These are phyloP conservation scores for Smallanthus sonchifolius DNA, from an alignment of 129 eudicot genomes.

Conservation along the genomic window DNA sequence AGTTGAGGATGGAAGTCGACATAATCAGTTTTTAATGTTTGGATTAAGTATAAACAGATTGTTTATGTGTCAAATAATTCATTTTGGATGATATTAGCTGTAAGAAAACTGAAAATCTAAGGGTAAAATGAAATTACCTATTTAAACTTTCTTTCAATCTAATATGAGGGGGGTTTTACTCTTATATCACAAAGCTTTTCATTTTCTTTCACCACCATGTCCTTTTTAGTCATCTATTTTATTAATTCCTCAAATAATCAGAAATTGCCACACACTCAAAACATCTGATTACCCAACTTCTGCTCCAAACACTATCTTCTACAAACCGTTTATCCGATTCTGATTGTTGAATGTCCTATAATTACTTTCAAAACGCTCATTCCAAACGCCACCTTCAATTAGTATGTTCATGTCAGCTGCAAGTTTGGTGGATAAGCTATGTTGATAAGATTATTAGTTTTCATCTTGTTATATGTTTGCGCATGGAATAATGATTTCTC, in stretches of 20 bases:
- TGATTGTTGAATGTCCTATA: not conserved
- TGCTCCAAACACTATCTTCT: not conserved
- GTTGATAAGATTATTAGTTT: not conserved
- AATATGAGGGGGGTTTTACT: not conserved
- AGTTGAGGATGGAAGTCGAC: not conserved
- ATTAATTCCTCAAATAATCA: not conserved
- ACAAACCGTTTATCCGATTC: not conserved
- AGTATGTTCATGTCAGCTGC: not conserved
- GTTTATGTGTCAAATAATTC: not conserved
- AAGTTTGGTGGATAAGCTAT: not conserved
- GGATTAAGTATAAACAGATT: not conserved
- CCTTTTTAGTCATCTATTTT: not conserved
- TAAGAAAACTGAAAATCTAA: not conserved
- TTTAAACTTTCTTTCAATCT: not conserved
- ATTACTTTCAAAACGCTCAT: not conserved
- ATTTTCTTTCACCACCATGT: not conserved
- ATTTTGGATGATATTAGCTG: not conserved
- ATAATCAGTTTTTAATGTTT: not conserved
- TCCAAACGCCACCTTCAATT: not conserved
- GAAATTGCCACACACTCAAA: not conserved
- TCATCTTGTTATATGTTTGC: constrained; percentile 10
- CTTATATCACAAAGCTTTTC: not conserved
- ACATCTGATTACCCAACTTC: not conserved
- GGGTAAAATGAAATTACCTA: not conserved
- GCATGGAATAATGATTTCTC: constrained; percentile 2